Percentiles rank a stretch among this genome's conserved stretches.
Conservation (phyloP, 768 basidiomycete species). For the Polyporus arcularius region DNA sequence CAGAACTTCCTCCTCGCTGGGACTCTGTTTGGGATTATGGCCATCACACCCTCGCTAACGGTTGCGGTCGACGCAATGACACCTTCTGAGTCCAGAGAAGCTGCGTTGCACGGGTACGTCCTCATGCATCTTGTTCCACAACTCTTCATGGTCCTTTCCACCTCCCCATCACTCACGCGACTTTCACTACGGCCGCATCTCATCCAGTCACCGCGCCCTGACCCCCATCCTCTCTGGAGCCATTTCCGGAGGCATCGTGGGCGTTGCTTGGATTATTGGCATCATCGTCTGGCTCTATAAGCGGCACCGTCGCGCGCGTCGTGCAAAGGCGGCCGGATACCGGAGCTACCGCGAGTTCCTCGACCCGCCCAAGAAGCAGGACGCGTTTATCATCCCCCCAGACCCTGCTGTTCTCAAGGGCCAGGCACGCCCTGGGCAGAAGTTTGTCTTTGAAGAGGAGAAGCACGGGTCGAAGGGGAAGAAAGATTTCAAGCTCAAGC, state of each 20-base stretch:
- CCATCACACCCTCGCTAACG: constrained; percentile 2
- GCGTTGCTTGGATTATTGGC: constrained; percentile 54
- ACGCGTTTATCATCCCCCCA: constrained; percentile 54
- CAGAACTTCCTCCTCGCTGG: too few relatives aligned
- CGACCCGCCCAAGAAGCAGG: constrained; percentile 33
- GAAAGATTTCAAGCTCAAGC: constrained; percentile 1
- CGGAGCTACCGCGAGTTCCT: constrained; percentile 40
- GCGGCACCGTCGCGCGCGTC: constrained; percentile 48
- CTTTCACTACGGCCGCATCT: background rate
- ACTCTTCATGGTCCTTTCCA: background rate
- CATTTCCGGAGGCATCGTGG: constrained; percentile 54
- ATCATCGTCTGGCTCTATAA: constrained; percentile 60
- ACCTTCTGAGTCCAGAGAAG: constrained; percentile 14
- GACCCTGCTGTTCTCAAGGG: constrained; percentile 68
- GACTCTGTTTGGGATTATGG: constrained; percentile 4
- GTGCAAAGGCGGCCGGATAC: constrained; percentile 48
- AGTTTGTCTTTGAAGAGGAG: constrained; percentile 19
- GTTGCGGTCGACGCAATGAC: constrained; percentile 13
- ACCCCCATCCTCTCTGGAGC: constrained; percentile 65
- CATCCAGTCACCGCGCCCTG: constrained; percentile 48
- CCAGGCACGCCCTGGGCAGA: constrained; percentile 43
- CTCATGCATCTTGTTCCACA: background rate
- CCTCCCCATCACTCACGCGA: background rate
- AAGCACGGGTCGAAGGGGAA: constrained; percentile 3
- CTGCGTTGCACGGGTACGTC: constrained; percentile 20